Percentiles rank a stretch among this genome's conserved stretches.
Evolutionary conservation across 2,329 filamentous ascomycete genomes (phyloP).

Genomic region (Aspergillus latus): DNA sequence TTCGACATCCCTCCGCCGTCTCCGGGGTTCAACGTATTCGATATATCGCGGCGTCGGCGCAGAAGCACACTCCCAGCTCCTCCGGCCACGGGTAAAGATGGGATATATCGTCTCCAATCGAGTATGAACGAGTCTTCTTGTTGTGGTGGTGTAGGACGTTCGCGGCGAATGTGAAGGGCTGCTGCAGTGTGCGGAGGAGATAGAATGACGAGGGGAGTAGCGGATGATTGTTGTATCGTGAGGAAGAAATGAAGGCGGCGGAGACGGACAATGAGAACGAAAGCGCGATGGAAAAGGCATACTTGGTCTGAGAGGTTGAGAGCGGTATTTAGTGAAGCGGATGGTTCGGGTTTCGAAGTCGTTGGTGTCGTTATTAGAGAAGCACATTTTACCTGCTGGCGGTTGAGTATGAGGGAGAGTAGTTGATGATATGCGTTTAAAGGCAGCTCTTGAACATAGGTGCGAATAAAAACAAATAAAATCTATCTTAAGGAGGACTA

Average conservation of each 20-base stretch:
- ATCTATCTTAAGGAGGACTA: not conserved
- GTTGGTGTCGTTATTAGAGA: conserved; percentile 16
- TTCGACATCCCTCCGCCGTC: conserved; percentile 9
- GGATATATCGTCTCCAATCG: conserved; percentile 16
- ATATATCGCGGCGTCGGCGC: conserved; percentile 11
- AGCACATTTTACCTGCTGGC: conserved; percentile 17
- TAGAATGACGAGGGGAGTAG: conserved; percentile 3
- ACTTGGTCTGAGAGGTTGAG: conserved; percentile 4
- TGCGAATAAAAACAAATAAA: not conserved
- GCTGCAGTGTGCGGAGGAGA: not conserved
- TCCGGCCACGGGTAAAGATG: not conserved
- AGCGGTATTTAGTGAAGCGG: conserved; percentile 15
- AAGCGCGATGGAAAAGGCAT: conserved; percentile 10
- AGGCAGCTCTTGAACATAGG: not conserved
- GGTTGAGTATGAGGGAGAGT: not conserved
- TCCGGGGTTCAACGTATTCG: conserved; percentile 19
- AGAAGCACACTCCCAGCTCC: not conserved
- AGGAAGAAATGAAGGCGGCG: not conserved
- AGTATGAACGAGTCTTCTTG: conserved; percentile 12
- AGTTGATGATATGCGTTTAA: not conserved
- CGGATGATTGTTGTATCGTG: conserved; percentile 13
- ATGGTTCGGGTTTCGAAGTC: conserved; percentile 9
- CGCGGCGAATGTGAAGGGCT: conserved; percentile 10
- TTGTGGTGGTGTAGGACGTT: conserved; percentile 18
- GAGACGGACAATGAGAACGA: conserved; percentile 1